Conservation (phyloP, 495 filamentous ascomycete genomes). For the Aspergillus sclerotiicarbonarius region DNA sequence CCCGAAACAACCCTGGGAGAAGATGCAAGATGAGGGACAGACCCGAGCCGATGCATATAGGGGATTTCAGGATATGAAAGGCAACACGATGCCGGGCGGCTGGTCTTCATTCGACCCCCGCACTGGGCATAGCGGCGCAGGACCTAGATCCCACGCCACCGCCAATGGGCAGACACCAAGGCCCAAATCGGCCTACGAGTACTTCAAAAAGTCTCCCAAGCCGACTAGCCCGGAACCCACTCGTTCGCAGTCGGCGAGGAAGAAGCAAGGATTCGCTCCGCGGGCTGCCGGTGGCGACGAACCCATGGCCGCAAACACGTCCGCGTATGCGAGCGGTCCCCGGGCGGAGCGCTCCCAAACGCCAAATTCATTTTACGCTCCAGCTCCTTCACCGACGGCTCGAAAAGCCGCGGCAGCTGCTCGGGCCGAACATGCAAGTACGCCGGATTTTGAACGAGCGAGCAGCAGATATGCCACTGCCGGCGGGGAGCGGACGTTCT, state of each 20-base stretch:
- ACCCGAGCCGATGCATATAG: conserved; percentile 57
- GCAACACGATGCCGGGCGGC: conserved; percentile 23
- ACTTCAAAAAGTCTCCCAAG: conserved; percentile 35
- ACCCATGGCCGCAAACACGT: conserved; percentile 51
- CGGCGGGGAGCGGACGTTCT: conserved; percentile 67
- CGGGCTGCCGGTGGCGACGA: conserved; percentile 55
- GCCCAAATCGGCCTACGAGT: conserved; percentile 47
- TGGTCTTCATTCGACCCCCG: conserved; percentile 44
- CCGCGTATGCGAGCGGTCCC: conserved; percentile 46
- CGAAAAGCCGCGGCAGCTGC: conserved; percentile 34
- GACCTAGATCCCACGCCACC: conserved; percentile 32
- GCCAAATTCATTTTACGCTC: conserved; percentile 35
- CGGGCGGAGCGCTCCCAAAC: conserved; percentile 36
- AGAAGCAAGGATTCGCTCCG: conserved; percentile 54
- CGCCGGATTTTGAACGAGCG: conserved; percentile 47
- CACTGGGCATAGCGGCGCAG: conserved; percentile 25
- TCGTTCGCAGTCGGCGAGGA: conserved; percentile 45
- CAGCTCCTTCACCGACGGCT: conserved; percentile 40
- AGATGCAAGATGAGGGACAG: conserved; percentile 51
- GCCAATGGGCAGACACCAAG: conserved; percentile 31
- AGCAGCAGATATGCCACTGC: conserved; percentile 68
- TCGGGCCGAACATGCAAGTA: conserved; percentile 19
- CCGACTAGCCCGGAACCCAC: conserved; percentile 26
- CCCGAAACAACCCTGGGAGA: conserved; percentile 35
- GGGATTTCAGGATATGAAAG: conserved; percentile 72